Percentiles rank a stretch among this genome's conserved stretches.
These are phyloP conservation scores for Hyphodiscus sp. DNA, from an alignment of 2,329 filamentous ascomycete genomes.

Conservation along the genomic window DNA sequence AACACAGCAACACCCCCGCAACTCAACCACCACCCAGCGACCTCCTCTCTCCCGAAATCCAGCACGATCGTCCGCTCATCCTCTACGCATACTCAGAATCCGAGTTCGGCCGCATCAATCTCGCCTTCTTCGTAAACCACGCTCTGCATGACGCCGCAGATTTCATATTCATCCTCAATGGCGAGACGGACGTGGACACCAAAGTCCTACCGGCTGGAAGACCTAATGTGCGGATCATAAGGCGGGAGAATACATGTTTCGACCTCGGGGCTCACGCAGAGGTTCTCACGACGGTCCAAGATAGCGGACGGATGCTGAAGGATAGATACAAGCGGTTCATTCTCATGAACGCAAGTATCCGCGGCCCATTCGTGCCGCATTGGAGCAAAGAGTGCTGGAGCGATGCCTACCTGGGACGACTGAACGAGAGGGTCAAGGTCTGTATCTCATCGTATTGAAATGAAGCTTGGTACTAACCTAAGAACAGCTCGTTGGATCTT, in stretches of 20 bases:
- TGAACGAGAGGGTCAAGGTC: constrained; percentile 20
- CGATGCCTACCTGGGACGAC: constrained; percentile 15
- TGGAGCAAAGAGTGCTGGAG: constrained; percentile 19
- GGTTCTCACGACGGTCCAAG: constrained; percentile 12
- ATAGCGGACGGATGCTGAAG: constrained; percentile 4
- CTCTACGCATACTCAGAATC: constrained; percentile 20
- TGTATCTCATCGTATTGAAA: neutral
- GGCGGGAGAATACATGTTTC: constrained; percentile 19
- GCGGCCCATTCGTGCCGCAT: constrained; percentile 19
- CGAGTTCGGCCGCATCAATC: constrained; percentile 12
- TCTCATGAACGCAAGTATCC: constrained; percentile 21
- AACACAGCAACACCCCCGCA: neutral
- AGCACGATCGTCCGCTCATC: neutral
- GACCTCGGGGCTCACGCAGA: constrained; percentile 19
- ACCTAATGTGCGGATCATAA: constrained; percentile 15
- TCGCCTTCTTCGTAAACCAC: constrained; percentile 21
- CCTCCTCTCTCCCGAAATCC: neutral
- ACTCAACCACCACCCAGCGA: neutral
- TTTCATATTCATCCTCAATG: constrained; percentile 23
- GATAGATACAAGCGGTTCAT: constrained; percentile 20
- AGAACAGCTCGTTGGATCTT: constrained; percentile 15
- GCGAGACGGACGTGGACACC: constrained; percentile 8
- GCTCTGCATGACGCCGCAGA: constrained; percentile 19
- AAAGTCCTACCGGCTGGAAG: constrained; percentile 8
- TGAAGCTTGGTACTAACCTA: neutral